These are phyloP conservation scores for Nannizzia gypsea DNA, from an alignment of 2,329 filamentous ascomycete species.

Conservation along the genomic window DNA sequence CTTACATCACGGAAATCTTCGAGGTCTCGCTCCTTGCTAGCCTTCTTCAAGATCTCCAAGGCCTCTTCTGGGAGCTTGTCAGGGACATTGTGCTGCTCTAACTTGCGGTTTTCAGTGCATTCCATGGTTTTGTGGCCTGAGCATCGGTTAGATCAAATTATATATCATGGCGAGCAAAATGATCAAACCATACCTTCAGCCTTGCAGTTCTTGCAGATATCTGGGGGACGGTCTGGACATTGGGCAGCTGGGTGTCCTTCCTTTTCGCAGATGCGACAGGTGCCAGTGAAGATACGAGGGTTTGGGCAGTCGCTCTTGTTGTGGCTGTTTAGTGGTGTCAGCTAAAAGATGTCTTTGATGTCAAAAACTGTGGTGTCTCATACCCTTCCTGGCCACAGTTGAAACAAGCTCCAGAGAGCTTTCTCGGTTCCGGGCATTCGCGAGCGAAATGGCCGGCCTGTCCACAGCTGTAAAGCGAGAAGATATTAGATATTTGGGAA, in stretches of 20 bases:
- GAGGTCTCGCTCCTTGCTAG: conserved; percentile 39
- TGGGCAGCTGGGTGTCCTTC: conserved; percentile 36
- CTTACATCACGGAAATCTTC: conserved; percentile 39
- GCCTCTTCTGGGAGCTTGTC: conserved; percentile 39
- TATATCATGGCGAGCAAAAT: too few relatives aligned
- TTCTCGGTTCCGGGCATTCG: conserved; percentile 34
- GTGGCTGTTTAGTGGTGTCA: conserved; percentile 23
- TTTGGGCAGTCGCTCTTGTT: conserved; percentile 36
- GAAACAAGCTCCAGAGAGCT: conserved; percentile 32
- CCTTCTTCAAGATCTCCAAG: conserved; percentile 39
- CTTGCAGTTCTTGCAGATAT: conserved; percentile 38
- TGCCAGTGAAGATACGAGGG: conserved; percentile 37
- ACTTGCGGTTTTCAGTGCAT: conserved; percentile 35
- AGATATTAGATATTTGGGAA: neutral
- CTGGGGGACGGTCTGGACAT: conserved; percentile 34
- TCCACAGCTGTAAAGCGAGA: conserved; percentile 20
- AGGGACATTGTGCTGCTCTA: conserved; percentile 34
- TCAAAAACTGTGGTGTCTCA: conserved; percentile 5
- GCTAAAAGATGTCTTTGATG: neutral
- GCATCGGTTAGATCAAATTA: neutral
- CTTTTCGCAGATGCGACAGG: conserved; percentile 36
- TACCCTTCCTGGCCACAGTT: conserved; percentile 37
- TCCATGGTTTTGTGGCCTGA: conserved; percentile 35
- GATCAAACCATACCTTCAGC: conserved; percentile 29
- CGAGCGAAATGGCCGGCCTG: conserved; percentile 28